Evolutionary conservation across 129 eudicot genomes (phyloP), one percentile per base, ranked within the genome.

Genomic region (Oenanthe sinensis): DNA sequence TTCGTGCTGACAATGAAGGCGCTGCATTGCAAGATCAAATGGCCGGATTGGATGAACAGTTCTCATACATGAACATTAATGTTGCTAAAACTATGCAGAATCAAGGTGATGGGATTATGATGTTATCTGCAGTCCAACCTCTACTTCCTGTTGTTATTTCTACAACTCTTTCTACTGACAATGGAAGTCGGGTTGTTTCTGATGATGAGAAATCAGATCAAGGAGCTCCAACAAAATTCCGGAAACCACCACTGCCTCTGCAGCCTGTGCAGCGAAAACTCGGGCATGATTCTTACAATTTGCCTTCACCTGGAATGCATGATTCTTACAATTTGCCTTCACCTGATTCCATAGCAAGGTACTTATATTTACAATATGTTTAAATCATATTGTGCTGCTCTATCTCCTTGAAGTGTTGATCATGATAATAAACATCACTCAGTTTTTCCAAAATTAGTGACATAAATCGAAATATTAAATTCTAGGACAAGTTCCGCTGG

Each of bases 261-360:
- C 97, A 86, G 84, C 86, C 91, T 7, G 90, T 86, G 47, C 97
- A 83, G 71, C 62, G 93, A 74, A 91, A 74, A 81, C 45, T 74
- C 6, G 85, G 79, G 0, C 84, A 87, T 16, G 97, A 91, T 79
- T 82, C 80, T 74, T 82, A 86, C 80, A 79, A 75, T 75, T 65
- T 91, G 82, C 91, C 84, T 36, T 91, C 97, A 62, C 97, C 93
- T 13, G 93, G 36, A 33, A 33, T 78, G 0, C 84, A 87, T 16
- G 97, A 91, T 79, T 82, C 80, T 74, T 82, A 86, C 80, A 79
- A 75, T 75, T 65, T 91, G 82, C 91, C 84, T 36, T 91, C 97
- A 62, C 97, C 93, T 13, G 93, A 91, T 77, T 91, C 97, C 28
- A 83, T 89, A 39, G 82, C 91, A 69, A 91, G 97, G 97, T 91